Conservation (phyloP, 345 rosid genomes). For the Jatropha curcas region DNA sequence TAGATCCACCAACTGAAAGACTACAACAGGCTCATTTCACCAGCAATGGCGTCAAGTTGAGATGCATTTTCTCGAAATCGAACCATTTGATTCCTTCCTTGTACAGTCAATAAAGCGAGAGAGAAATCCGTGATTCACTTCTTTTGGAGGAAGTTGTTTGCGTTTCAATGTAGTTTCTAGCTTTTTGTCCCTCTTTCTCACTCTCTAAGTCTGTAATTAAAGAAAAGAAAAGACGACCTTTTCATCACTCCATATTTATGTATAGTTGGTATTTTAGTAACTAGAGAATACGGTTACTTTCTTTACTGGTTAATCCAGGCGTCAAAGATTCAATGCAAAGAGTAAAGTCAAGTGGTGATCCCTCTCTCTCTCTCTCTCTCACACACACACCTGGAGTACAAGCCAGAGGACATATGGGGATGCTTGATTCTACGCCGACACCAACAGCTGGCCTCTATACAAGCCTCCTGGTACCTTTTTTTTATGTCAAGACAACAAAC, state of each 20-base stretch:
- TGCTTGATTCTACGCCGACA: slow-evolving; percentile 38
- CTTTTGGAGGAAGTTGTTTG: not conserved
- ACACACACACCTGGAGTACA: not conserved
- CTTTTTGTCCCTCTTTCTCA: not conserved
- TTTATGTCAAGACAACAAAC: too few relatives aligned
- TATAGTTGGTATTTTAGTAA: slow-evolving; percentile 12
- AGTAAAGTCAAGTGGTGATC: not conserved
- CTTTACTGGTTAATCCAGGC: not conserved
- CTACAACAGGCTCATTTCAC: not conserved
- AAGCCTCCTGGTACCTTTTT: too few relatives aligned
- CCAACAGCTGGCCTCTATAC: slow-evolving; percentile 20
- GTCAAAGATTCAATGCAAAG: not conserved
- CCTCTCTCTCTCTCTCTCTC: not conserved
- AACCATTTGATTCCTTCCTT: not conserved
- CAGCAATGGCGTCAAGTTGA: not conserved
- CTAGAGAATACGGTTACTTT: slow-evolving; percentile 23
- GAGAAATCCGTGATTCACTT: not conserved
- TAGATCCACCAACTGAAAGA: not conserved
- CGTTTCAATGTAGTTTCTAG: not conserved
- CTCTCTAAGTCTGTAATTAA: not conserved
- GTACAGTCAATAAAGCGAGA: not conserved
- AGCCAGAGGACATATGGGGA: slow-evolving; percentile 8
- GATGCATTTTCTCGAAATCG: not conserved
- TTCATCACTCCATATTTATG: not conserved
- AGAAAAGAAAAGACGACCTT: not conserved